Conservation (phyloP, 192 early-diverging fungal genomes). For the Mortierella alpina region DNA sequence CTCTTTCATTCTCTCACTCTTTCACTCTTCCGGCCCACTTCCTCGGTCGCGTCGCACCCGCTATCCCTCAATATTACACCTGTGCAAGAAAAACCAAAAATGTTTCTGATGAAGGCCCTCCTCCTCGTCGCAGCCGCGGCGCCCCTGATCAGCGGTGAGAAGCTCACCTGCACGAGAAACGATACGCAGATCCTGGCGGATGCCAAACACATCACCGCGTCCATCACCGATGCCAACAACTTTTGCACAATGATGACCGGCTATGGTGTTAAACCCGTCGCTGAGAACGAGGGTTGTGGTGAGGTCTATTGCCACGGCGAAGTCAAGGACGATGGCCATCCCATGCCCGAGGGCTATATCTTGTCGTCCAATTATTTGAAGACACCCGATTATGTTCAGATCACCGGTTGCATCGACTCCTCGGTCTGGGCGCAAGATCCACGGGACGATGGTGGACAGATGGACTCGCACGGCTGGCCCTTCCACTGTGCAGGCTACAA, state of each 20-base stretch:
- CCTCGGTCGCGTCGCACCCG: background rate
- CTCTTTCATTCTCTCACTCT: background rate
- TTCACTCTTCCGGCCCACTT: too few relatives aligned
- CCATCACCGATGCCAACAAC: conserved; percentile 1
- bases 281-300: conserved; percentile 13
- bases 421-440: conserved; percentile 19
- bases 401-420: conserved; percentile 31
- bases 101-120: conserved; percentile 1
- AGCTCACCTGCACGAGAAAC: conserved; percentile 1
- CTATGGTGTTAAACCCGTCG: conserved; percentile 10
- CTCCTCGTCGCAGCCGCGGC: conserved; percentile 3
- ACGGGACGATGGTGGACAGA: conserved; percentile 37
- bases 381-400: conserved; percentile 9
- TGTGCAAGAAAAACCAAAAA: background rate
- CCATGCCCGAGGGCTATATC: conserved; percentile 13
- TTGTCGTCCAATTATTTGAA: conserved; percentile 7
- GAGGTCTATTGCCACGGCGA: conserved; percentile 1
- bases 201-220: background rate
- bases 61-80: background rate
- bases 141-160: background rate
- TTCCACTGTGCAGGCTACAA: conserved; percentile 37
- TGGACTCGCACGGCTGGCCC: conserved; percentile 30
- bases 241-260: conserved; percentile 21
- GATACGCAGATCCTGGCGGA: background rate
- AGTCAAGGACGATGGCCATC: conserved; percentile 4